Evolutionary conservation across 805 yeast genomes (phyloP).

Genomic region (Lipomyces chichibuensis): DNA sequence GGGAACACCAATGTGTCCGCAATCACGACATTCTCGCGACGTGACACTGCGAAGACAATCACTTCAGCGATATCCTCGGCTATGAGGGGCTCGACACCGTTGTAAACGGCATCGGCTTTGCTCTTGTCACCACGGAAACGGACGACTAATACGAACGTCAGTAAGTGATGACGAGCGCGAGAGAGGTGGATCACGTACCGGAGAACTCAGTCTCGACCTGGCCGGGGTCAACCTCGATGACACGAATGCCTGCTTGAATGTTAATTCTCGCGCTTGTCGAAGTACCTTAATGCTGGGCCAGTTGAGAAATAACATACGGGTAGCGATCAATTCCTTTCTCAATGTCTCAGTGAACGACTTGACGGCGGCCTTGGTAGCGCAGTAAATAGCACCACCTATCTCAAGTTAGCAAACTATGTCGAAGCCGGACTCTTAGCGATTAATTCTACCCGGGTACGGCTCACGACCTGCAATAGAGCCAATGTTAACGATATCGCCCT

Average conservation of each 20-base stretch:
- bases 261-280: not conserved
- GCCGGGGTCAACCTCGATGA: conserved; percentile 78
- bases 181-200: conserved; percentile 11
- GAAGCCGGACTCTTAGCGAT: not conserved
- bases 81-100: conserved; percentile 67
- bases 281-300: not conserved
- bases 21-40: conserved; percentile 71
- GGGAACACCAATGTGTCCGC: conserved; percentile 86
- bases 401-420: conserved; percentile 34
- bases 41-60: conserved; percentile 63
- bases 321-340: conserved; percentile 73
- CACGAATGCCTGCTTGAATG: conserved; percentile 50
- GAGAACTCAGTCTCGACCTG: conserved; percentile 80
- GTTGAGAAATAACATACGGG: conserved; percentile 46
- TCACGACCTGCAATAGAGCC: conserved; percentile 76
- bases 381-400: conserved; percentile 63
- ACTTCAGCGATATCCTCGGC: conserved; percentile 78
- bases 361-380: conserved; percentile 69
- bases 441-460: conserved; percentile 53
- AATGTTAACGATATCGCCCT: conserved; percentile 62
- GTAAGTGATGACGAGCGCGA: not conserved
- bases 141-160: conserved; percentile 23
- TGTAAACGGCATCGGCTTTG: conserved; percentile 66
- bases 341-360: conserved; percentile 59
- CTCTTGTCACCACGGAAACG: conserved; percentile 58